A percentile compares a stretch with the other conserved stretches of the same genome.
phyloP scores from a whole-genome alignment of 257 asterid genomes.

The Nicotiana paniculata region DNA sequence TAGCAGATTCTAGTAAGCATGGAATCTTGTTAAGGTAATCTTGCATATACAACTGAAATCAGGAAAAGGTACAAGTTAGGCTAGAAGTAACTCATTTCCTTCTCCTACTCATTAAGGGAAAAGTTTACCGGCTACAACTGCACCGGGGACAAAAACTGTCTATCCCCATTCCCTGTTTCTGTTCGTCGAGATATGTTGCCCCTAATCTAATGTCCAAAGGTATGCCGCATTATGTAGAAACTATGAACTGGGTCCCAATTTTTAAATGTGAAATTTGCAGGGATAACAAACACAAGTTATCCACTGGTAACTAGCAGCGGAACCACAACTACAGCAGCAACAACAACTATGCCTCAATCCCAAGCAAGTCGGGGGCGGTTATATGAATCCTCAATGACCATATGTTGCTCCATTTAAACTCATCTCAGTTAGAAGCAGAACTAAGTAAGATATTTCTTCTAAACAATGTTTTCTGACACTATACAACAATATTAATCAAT shows the following conservation, averaged over 20 bases:
- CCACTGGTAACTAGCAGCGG: background rate
- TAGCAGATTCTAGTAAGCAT: background rate
- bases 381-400: too few species aligned
- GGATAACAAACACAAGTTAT: background rate
- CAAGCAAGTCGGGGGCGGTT: too few species aligned
- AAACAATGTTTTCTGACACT: background rate
- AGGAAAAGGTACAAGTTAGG: background rate
- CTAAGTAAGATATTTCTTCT: background rate
- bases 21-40: background rate
- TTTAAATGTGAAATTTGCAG: background rate
- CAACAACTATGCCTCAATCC: too few species aligned
- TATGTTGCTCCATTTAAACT: too few species aligned
- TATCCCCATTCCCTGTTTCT: background rate
- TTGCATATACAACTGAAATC: background rate
- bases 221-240: background rate
- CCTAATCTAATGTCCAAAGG: background rate
- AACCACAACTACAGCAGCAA: background rate
- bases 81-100: background rate
- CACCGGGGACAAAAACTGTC: background rate
- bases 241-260: background rate
- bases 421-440: background rate
- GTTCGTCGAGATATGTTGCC: background rate
- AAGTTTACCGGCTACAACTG: background rate
- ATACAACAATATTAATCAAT: background rate
- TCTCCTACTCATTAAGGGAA: background rate